A percentile compares a stretch with the other conserved stretches of the same genome.
Evolutionary conservation across 1,284 basidiomycete genomes (phyloP).

Genomic region (Malassezia sympodialis): DNA sequence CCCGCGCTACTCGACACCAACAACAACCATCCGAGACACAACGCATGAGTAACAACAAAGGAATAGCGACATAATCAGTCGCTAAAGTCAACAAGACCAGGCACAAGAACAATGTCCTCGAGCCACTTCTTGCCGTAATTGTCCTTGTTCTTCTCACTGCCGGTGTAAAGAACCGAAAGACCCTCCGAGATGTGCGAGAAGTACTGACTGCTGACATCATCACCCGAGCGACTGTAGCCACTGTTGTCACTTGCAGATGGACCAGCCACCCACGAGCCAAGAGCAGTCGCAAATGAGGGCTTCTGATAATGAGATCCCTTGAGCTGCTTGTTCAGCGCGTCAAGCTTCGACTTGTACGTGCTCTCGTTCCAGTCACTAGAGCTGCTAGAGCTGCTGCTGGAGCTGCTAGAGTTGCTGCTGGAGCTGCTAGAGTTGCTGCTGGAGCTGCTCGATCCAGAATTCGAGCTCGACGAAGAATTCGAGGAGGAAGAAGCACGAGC

Average conservation of each 20-base stretch:
- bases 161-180: slow-evolving; percentile 27
- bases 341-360: slow-evolving; percentile 2
- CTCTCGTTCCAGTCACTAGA: not conserved
- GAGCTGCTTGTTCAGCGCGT: slow-evolving; percentile 4
- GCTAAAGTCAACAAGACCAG: slow-evolving; percentile 39
- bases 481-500: not conserved
- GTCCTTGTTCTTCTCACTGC: slow-evolving; percentile 1
- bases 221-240: slow-evolving; percentile 28
- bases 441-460: not conserved
- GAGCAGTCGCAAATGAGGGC: slow-evolving; percentile 21
- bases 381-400: not conserved
- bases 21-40: not conserved
- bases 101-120: slow-evolving; percentile 20
- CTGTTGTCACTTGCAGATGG: slow-evolving; percentile 29
- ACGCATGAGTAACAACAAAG: not conserved
- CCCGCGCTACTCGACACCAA: not conserved
- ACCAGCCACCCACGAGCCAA: slow-evolving; percentile 46
- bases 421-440: slow-evolving; percentile 1
- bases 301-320: slow-evolving; percentile 6
- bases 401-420: no score
- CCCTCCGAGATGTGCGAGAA: slow-evolving; percentile 28
- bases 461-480: not conserved
- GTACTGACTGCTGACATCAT: slow-evolving; percentile 37
- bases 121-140: slow-evolving; percentile 27
- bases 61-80: not conserved